A percentile compares a stretch with the other conserved stretches of the same genome.
Evolutionary conservation across 768 basidiomycete genomes (phyloP).

Genomic region (Mycena amicta): DNA sequence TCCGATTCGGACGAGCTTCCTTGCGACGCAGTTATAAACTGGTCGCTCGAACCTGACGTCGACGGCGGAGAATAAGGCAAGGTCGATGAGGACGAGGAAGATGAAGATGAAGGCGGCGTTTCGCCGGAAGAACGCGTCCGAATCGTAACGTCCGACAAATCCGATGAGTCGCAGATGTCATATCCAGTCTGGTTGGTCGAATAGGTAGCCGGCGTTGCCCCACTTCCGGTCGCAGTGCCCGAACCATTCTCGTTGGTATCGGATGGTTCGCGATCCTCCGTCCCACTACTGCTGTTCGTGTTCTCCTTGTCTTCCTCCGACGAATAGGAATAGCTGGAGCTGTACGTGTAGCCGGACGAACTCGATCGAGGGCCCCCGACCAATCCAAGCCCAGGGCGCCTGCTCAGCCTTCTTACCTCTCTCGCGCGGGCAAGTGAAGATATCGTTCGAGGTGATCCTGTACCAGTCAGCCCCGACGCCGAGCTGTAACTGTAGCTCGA

Average conservation of each 20-base stretch:
- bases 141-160: slow-evolving; percentile 45
- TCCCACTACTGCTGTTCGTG: no score
- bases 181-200: slow-evolving; percentile 54
- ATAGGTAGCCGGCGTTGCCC: slow-evolving; percentile 34
- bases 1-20: slow-evolving; percentile 41
- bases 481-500: slow-evolving; percentile 17
- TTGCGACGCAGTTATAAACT: slow-evolving; percentile 47
- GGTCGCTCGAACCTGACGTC: slow-evolving; percentile 37
- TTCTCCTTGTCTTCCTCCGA: slow-evolving; percentile 19
- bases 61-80: slow-evolving; percentile 29
- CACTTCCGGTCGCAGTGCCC: slow-evolving; percentile 23
- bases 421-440: slow-evolving; percentile 13
- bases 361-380: slow-evolving; percentile 45
- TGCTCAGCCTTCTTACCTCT: slow-evolving; percentile 22
- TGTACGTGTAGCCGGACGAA: slow-evolving; percentile 46
- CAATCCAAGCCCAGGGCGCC: slow-evolving; percentile 39
- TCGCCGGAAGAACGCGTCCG: slow-evolving; percentile 34
- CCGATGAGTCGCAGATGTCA: slow-evolving; percentile 56
- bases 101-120: slow-evolving; percentile 28
- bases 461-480: not conserved
- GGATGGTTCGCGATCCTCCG: slow-evolving; percentile 5
- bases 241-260: slow-evolving; percentile 15
- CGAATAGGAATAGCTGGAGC: slow-evolving; percentile 9
- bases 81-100: slow-evolving; percentile 28
- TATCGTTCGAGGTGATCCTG: not conserved